Evolutionary conservation across 306 rosid genomes (phyloP).

Genomic region (Fagus crenata): DNA sequence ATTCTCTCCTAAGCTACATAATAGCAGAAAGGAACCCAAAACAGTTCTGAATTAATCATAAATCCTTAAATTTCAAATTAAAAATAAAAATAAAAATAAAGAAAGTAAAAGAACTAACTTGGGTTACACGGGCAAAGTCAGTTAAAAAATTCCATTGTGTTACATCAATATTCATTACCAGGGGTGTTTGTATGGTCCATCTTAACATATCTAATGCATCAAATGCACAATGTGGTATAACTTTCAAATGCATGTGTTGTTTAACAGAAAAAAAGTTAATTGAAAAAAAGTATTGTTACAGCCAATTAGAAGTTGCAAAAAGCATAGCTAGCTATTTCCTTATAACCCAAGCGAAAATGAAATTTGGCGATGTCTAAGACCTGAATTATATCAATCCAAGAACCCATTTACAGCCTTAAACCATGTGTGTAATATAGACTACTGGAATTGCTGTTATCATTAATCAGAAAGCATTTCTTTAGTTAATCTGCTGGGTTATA

Average conservation of each 20-base stretch:
- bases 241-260: not conserved
- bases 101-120: not conserved
- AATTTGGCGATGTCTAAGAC: not conserved
- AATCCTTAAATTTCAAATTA: not conserved
- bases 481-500: not conserved
- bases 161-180: not conserved
- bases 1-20: slow-evolving; percentile 72
- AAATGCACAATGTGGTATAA: not conserved
- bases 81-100: not conserved
- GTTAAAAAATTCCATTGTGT: not conserved
- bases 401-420: not conserved
- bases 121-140: not conserved
- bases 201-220: slow-evolving; percentile 4
- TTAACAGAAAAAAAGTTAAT: not conserved
- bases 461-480: not conserved
- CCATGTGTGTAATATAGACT: not conserved
- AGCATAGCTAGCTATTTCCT: not conserved
- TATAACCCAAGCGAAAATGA: not conserved
- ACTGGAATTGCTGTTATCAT: not conserved
- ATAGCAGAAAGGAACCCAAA: not conserved
- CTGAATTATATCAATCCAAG: not conserved
- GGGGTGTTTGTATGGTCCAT: not conserved
- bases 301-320: not conserved
- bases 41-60: not conserved
- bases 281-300: no score